Percentiles rank a stretch among this genome's conserved stretches.
Evolutionary conservation across 2,329 filamentous ascomycete species (phyloP).

Genomic region (Xylaria sp.): DNA sequence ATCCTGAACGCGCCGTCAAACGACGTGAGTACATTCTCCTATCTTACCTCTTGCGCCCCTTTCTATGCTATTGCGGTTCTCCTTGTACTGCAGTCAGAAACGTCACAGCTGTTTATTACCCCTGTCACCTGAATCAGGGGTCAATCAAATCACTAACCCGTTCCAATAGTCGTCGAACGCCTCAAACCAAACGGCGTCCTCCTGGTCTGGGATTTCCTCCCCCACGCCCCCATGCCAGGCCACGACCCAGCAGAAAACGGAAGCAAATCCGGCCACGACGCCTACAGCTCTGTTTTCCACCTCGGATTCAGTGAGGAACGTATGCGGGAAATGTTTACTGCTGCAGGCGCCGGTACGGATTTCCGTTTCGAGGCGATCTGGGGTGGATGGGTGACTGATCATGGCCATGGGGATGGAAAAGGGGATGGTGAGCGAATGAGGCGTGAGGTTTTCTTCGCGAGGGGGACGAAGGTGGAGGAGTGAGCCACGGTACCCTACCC

Average conservation of each 20-base stretch:
- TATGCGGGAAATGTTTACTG: slow-evolving; percentile 55
- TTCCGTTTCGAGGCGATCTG: slow-evolving; percentile 54
- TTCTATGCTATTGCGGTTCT: neutral
- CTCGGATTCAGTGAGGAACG: slow-evolving; percentile 59
- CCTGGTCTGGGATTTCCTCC: slow-evolving; percentile 62
- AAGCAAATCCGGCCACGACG: slow-evolving; percentile 10
- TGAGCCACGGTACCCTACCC: neutral
- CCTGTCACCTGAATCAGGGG: too few species aligned
- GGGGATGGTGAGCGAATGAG: slow-evolving; percentile 23
- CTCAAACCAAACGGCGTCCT: slow-evolving; percentile 62
- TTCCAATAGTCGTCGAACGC: slow-evolving; percentile 46
- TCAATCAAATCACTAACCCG: neutral
- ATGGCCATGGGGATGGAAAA: neutral
- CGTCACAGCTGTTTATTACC: too few species aligned
- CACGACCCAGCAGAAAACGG: slow-evolving; percentile 33
- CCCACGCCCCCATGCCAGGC: slow-evolving; percentile 37
- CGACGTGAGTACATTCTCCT: slow-evolving; percentile 10
- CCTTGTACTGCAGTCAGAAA: too few species aligned
- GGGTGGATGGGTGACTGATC: slow-evolving; percentile 35
- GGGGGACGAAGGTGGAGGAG: slow-evolving; percentile 32
- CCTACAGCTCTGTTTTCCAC: slow-evolving; percentile 52
- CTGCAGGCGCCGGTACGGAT: slow-evolving; percentile 53
- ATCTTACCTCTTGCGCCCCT: neutral
- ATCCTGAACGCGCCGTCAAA: slow-evolving; percentile 45
- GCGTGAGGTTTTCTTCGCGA: slow-evolving; percentile 46